Percentiles rank a stretch among this genome's conserved stretches.
Evolutionary conservation across 768 basidiomycete genomes (phyloP).

Genomic region (Leccinum fibrillosum): DNA sequence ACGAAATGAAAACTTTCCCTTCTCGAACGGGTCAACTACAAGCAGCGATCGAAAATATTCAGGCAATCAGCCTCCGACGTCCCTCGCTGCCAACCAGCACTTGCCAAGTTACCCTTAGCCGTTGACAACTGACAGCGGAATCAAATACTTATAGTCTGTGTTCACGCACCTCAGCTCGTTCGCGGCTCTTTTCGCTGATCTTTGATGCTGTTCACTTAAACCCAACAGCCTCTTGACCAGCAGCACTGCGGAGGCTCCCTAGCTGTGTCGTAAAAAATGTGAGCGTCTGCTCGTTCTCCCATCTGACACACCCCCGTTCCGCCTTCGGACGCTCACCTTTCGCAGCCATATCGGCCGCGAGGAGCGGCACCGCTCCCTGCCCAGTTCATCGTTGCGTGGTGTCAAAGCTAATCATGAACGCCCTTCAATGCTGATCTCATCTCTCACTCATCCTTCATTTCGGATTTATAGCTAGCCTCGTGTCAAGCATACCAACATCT

Average conservation of each 20-base stretch:
- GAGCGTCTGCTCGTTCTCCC: constrained; percentile 10
- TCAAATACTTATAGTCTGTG: constrained; percentile 22
- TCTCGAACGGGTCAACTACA: not conserved
- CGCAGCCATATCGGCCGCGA: constrained; percentile 22
- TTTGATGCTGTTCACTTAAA: constrained; percentile 24
- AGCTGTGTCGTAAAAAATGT: constrained; percentile 18
- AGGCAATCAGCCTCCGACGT: constrained; percentile 15
- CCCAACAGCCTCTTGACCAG: constrained; percentile 8
- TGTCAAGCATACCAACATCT: constrained; percentile 27
- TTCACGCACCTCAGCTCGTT: constrained; percentile 3
- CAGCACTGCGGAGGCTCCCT: constrained; percentile 3
- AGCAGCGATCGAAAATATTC: constrained; percentile 10
- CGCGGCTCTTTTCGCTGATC: constrained; percentile 18
- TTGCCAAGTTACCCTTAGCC: constrained; percentile 5
- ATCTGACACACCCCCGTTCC: not conserved
- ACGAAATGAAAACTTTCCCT: not conserved
- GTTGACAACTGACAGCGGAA: constrained; percentile 30
- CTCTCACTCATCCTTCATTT: constrained; percentile 34
- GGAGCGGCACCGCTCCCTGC: constrained; percentile 27
- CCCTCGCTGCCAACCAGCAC: constrained; percentile 4
- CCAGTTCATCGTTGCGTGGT: constrained; percentile 25
- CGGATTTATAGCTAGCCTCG: constrained; percentile 36
- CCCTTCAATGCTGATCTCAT: constrained; percentile 33
- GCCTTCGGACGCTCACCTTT: constrained; percentile 1
- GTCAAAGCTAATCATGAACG: constrained; percentile 33